Conservation (phyloP, 1,139 yeast species). For the Pneumocystis murina region DNA sequence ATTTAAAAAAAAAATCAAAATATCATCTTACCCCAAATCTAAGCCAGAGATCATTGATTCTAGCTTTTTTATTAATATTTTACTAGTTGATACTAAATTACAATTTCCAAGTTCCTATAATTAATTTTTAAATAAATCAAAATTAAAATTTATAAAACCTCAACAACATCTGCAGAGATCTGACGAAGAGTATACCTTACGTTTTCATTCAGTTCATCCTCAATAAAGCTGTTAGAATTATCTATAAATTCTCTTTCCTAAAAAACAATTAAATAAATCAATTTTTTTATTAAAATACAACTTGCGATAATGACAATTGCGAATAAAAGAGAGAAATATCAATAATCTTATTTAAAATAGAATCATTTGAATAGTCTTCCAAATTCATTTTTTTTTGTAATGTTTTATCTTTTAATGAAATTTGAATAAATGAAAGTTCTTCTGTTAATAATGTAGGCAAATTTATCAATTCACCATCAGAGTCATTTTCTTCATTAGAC, state of each 20-base stretch:
- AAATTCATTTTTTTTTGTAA: neutral
- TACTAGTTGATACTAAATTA: neutral
- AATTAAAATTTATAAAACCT: neutral
- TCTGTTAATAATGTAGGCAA: constrained; percentile 1
- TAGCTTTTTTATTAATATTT: neutral
- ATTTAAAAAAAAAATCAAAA: neutral
- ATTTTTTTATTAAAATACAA: neutral
- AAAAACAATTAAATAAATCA: neutral
- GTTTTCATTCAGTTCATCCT: neutral
- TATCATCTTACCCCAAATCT: neutral
- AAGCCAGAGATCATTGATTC: neutral
- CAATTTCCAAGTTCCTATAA: neutral
- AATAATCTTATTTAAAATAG: neutral
- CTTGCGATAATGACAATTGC: neutral
- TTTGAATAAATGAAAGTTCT: neutral
- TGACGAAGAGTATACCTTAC: neutral
- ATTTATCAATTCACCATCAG: neutral
- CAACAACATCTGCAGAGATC: neutral
- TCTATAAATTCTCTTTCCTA: neutral
- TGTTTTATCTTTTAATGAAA: neutral
- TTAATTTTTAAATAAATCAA: neutral
- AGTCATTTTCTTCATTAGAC: neutral
- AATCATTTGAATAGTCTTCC: neutral
- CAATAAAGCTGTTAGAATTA: neutral
- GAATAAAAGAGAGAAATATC: neutral